phyloP scores from a whole-genome alignment of 768 basidiomycete genomes.

The Dentipellis sp. region DNA sequence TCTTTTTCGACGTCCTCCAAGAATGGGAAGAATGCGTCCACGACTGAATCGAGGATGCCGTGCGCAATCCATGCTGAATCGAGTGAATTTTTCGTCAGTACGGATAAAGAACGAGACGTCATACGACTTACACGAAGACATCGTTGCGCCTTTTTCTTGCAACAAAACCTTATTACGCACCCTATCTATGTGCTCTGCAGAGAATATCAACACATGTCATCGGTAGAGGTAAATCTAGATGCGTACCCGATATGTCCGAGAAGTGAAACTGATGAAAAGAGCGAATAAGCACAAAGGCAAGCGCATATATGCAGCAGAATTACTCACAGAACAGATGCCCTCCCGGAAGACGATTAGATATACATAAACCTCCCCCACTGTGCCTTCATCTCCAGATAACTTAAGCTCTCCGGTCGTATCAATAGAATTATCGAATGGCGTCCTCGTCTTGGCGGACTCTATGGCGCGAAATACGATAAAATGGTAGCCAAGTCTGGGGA shows the following conservation, averaged over 20 bases:
- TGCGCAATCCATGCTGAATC: slow-evolving; percentile 86
- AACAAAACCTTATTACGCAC: slow-evolving; percentile 63
- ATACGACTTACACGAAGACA: slow-evolving; percentile 55
- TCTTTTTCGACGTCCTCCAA: slow-evolving; percentile 66
- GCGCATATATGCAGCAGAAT: not conserved
- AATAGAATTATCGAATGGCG: slow-evolving; percentile 25
- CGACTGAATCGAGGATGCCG: slow-evolving; percentile 84
- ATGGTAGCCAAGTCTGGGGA: slow-evolving; percentile 84
- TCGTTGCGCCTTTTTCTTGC: slow-evolving; percentile 50
- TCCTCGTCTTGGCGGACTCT: slow-evolving; percentile 42
- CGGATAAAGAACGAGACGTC: not conserved
- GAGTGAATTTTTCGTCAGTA: not conserved
- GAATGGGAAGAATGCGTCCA: slow-evolving; percentile 88
- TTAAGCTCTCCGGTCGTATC: slow-evolving; percentile 15
- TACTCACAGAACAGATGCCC: slow-evolving; percentile 68
- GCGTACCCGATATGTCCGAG: slow-evolving; percentile 63
- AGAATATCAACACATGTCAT: not conserved
- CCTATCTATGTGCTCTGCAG: slow-evolving; percentile 63
- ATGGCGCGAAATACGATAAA: slow-evolving; percentile 83
- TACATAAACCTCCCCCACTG: slow-evolving; percentile 71
- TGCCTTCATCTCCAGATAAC: slow-evolving; percentile 28
- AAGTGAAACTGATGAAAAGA: slow-evolving; percentile 69
- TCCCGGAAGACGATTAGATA: slow-evolving; percentile 85
- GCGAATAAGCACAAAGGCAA: not conserved
- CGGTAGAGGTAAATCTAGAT: slow-evolving; percentile 1